Evolutionary conservation across 1,284 basidiomycete genomes (phyloP), one percentile per base, ranked within the genome.

Genomic region (Sphagnurus paluster): DNA sequence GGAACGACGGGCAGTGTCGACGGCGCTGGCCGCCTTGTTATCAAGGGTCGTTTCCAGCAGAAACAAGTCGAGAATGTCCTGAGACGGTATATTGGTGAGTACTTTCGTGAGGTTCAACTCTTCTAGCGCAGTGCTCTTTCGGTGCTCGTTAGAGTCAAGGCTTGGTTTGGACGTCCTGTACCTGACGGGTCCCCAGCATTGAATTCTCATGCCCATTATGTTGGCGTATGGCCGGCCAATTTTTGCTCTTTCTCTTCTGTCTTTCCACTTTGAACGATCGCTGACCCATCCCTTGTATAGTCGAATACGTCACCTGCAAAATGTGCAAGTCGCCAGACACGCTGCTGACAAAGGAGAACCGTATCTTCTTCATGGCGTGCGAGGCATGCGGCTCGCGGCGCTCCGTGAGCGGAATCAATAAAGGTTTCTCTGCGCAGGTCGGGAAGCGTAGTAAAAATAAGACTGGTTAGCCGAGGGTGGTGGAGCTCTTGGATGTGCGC

Each of bases 251-350:
- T 32, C n/a, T 14, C 13, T 32, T 32, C n/a, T 14, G 5, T 32
- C 7, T 5, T 32, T 5, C 29, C 13, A 10, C 25, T 32, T 24
- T n/a, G n/a, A n/a, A n/a, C 50, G 8, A 38, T 28, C 37, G 7
- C 40, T 32, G 21, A 39, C 21, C 39, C 35, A 29, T 29, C 33
- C 1, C 21, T n/a, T 23, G 13, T 7, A 21, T 52, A 95, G 95
- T 96, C 58, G 96, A 99, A 74, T 99, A 99, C 72, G 97, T 99
- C 48, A 98, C 94, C 33, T 99, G 96, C 84, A 97, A 98, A 74
- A 99, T 96, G 30, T 99, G 96, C 82, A 98, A 98, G 75, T 98
- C 95, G 3, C 93, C 93, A 42, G 95, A 98, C 67, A 99, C 96
- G 4, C 80, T 96, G 16, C 81, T 99, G 38, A 89, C 89, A 39